Conservation (phyloP, 2,329 filamentous ascomycete genomes). For the Aspergillus sp. region DNA sequence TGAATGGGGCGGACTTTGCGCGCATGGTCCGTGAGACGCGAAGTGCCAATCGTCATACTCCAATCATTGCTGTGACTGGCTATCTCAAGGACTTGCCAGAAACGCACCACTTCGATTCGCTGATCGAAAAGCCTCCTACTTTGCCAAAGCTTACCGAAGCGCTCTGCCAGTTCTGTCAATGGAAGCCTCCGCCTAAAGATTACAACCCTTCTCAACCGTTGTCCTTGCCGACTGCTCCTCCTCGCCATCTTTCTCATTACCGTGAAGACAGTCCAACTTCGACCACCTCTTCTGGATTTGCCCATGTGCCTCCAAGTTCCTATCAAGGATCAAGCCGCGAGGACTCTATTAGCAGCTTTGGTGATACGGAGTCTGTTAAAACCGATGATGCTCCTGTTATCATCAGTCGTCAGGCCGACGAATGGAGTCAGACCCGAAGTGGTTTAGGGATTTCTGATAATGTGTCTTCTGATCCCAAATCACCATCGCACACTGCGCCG, state of each 20-base stretch:
- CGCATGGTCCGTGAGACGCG: slow-evolving; percentile 97
- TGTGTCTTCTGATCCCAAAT: slow-evolving; percentile 15
- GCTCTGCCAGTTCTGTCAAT: slow-evolving; percentile 79
- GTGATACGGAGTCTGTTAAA: slow-evolving; percentile 71
- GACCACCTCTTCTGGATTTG: slow-evolving; percentile 62
- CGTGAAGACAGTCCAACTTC: slow-evolving; percentile 77
- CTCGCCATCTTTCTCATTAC: slow-evolving; percentile 58
- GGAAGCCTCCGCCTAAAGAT: slow-evolving; percentile 70
- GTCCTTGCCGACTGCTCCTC: slow-evolving; percentile 53
- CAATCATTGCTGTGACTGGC: slow-evolving; percentile 92
- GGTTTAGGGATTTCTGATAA: slow-evolving; percentile 73
- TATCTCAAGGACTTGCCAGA: slow-evolving; percentile 97
- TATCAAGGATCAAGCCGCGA: slow-evolving; percentile 74
- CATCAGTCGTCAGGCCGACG: slow-evolving; percentile 65
- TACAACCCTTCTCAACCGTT: slow-evolving; percentile 47
- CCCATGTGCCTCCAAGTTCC: slow-evolving; percentile 63
- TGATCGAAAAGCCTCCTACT: slow-evolving; percentile 95
- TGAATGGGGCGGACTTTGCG: slow-evolving; percentile 90
- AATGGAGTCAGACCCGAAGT: slow-evolving; percentile 62
- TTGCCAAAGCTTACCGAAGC: slow-evolving; percentile 85
- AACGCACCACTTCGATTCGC: slow-evolving; percentile 87
- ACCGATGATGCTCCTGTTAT: slow-evolving; percentile 73
- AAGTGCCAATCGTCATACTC: slow-evolving; percentile 88
- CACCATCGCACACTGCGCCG: slow-evolving; percentile 22
- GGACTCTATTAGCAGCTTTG: slow-evolving; percentile 77